Evolutionary conservation across 352 stramenopile species (phyloP), one percentile per base, ranked within the genome.

Genomic region (Pythium periplocum): DNA sequence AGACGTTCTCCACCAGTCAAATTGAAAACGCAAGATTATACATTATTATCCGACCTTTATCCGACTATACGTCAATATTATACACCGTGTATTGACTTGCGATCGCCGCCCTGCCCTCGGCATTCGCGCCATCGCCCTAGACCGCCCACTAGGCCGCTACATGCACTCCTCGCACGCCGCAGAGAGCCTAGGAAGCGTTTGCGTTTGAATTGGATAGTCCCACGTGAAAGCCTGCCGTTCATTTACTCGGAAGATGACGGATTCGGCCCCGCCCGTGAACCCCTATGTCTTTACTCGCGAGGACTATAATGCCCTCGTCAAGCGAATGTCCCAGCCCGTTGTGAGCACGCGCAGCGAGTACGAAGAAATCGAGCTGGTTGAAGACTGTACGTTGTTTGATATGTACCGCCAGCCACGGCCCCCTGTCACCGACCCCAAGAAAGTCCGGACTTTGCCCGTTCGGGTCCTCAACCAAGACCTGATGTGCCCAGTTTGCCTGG

Each of bases 361-460:
- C 75, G 75, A 93, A 55, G 88, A 97, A 57, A 65, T 89, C 26
- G 80, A 87, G 55, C 68, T 96, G 26, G 68, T 96, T 33, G 83
- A 93, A 39, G 86, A 89, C 57, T 90, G 90, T 61, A 96, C 88
- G 41, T 69, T 96, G 7, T 97, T 87, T 60, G 88, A 97, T 59
- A 80, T 97, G 42, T 91, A 95, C 67, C 80, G 88, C 7, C 74
- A 91, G 50, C 86, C 84, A 34, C 73, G 87, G 4, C 65, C 68
- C 38, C 81, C 76, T 6, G 71, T 90, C 46, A 75, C 54, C 17
- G 73, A 90, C 63, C 66, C 73, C 1, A 55, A 37, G 4, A 79
- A 72, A 8, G 88, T 72, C 33, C 78, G 78, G 48, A 83, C 72
- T 47, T 53, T 96, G 30, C 71, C 75, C 3, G 65, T 90, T 48